Base-by-base conservation (phyloP, 345 rosid genomes). In the Gossypioides kirkii region DNA sequence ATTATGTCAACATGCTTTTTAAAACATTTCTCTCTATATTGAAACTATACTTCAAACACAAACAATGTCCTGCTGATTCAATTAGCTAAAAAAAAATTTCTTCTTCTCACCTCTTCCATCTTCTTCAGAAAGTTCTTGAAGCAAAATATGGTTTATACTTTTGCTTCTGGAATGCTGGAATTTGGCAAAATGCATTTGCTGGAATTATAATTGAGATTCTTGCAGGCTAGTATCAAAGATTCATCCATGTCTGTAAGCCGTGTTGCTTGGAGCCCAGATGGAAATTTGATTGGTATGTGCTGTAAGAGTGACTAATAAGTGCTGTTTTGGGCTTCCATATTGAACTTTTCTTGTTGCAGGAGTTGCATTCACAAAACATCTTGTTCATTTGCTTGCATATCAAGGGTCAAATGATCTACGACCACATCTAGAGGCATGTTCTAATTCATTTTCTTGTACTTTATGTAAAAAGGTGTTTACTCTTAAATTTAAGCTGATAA, bases 191-290 rank as follows among this genome's bases (percentile, higher is more conserved):
- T 3, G 61, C 14, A 50, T 73, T 5, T 23, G 17, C 20, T 64
- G 50, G 36, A 22, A 41, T 68, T 32, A 71, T 54, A 62, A 49
- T 7, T 14, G 56, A 54, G 26, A 73, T 49, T 77, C 54, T 70
- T 82, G n/a, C 86, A 87, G 89, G 82, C 84, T 73, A 56, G 80
- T 65, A 55, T 80, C 47, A 89, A 82, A 69, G 88, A 89, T 64
- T 53, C 80, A 61, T 71, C 73, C 13, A 76, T 83, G 25, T 86
- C 91, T 59, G 89, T 89, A 64, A 87, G 80, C 56, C 88, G 86
- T 36, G 86, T 87, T 62, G 82, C 85, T 32, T 89, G 93, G 89
- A 87, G 91, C 78, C 83, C 88, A 66, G 89, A 86, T 78, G 93
- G 93, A 75, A 81, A 61, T 54, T 84, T 84, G 69, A 81, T 89